Evolutionary conservation across 371 early-diverging fungal genomes (phyloP).

Genomic region (Circinella minor): DNA sequence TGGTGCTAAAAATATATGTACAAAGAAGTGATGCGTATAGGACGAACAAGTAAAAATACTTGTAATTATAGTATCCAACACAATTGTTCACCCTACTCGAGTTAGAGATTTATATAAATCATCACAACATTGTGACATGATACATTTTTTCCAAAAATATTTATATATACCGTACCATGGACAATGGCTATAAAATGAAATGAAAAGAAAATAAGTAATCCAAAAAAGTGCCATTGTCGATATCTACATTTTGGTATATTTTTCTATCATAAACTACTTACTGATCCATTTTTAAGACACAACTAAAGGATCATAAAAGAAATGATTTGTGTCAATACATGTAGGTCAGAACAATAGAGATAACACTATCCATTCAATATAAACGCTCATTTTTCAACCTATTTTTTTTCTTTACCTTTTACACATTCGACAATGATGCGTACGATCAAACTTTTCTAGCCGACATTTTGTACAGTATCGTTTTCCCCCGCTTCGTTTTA

Average conservation of each 20-base stretch:
- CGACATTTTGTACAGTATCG: slow-evolving; percentile 71
- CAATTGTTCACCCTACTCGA: slow-evolving; percentile 71
- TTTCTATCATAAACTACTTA: slow-evolving; percentile 35
- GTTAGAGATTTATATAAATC: slow-evolving; percentile 4
- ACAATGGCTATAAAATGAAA: slow-evolving; percentile 51
- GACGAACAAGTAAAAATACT: slow-evolving; percentile 71
- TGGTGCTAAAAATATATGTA: slow-evolving; percentile 48
- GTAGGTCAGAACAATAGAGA: neutral
- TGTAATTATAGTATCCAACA: slow-evolving; percentile 73
- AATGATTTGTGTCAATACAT: neutral
- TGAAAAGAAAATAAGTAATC: too few species aligned
- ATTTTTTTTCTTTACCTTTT: slow-evolving; percentile 20
- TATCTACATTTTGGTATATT: neutral
- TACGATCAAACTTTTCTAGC: slow-evolving; percentile 64
- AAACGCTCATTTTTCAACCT: neutral
- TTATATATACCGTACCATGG: slow-evolving; percentile 40
- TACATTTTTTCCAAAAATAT: neutral
- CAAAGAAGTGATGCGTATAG: slow-evolving; percentile 60
- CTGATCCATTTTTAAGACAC: slow-evolving; percentile 76
- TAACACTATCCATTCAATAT: too few species aligned
- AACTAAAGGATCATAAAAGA: slow-evolving; percentile 26
- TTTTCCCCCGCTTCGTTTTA: slow-evolving; percentile 59
- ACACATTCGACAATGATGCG: slow-evolving; percentile 72
- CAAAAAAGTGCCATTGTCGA: too few species aligned
- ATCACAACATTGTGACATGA: neutral